These are phyloP conservation scores for Macadamia tetraphylla DNA, from an alignment of 164 flowering plant genomes.

Conservation along the genomic window DNA sequence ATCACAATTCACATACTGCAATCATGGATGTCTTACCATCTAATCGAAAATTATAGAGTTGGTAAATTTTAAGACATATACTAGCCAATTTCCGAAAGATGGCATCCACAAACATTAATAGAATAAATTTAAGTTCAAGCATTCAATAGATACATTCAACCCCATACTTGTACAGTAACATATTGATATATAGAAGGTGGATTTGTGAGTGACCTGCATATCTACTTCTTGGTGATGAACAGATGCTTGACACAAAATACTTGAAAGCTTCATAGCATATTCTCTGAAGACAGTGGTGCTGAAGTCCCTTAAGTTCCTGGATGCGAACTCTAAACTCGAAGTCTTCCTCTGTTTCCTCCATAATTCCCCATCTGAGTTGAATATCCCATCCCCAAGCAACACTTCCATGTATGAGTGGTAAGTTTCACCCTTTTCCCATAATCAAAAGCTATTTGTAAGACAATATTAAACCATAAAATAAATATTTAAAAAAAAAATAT, in stretches of 20 bases:
- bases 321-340: conserved; percentile 95
- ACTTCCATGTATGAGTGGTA: conserved; percentile 96
- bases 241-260: conserved; percentile 55
- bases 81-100: too few relatives aligned
- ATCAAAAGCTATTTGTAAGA: background rate
- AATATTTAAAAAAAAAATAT: background rate
- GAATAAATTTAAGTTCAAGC: too few relatives aligned
- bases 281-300: conserved; percentile 87
- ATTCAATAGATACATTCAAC: too few relatives aligned
- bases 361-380: conserved; percentile 87
- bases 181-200: background rate
- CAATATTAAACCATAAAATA: background rate
- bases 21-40: too few relatives aligned
- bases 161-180: too few relatives aligned
- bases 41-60: too few relatives aligned
- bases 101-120: too few relatives aligned
- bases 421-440: conserved; percentile 55
- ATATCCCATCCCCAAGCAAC: conserved; percentile 87
- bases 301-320: conserved; percentile 88
- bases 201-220: conserved; percentile 59
- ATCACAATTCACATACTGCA: too few relatives aligned
- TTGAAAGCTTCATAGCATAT: conserved; percentile 67
- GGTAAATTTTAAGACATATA: too few relatives aligned
- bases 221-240: conserved; percentile 45
- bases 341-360: conserved; percentile 94